Conservation (phyloP, 176 grass and related monocot genomes). For the Microstegium vimineum region DNA sequence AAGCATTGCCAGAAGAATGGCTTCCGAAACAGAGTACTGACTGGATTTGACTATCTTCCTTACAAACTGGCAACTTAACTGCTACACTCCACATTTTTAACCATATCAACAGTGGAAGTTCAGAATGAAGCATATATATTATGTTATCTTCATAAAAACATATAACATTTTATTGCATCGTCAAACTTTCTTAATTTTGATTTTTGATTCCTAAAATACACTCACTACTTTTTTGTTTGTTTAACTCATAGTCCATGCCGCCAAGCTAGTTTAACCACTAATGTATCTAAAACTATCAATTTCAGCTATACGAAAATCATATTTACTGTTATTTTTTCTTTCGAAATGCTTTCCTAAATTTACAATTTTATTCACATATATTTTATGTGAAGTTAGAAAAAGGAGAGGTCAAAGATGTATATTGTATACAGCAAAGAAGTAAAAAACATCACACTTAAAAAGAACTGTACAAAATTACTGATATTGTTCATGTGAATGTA, state of each 20-base stretch:
- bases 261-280: not conserved
- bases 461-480: not conserved
- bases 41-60: not conserved
- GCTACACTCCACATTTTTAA: not conserved
- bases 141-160: not conserved
- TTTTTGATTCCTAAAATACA: not conserved
- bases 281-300: not conserved
- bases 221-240: not conserved
- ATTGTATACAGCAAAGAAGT: not conserved
- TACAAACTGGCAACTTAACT: not conserved
- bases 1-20: not conserved
- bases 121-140: not conserved
- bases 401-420: too few relatives aligned
- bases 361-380: too few relatives aligned
- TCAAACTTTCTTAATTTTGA: not conserved
- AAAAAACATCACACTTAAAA: not conserved
- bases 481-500: not conserved
- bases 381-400: not conserved
- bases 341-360: not conserved
- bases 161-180: not conserved
- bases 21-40: not conserved
- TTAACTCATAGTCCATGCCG: not conserved
- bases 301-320: not conserved
- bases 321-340: not conserved
- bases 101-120: not conserved